phyloP scores from a whole-genome alignment of 306 rosid species.

The Pyrus communis region DNA sequence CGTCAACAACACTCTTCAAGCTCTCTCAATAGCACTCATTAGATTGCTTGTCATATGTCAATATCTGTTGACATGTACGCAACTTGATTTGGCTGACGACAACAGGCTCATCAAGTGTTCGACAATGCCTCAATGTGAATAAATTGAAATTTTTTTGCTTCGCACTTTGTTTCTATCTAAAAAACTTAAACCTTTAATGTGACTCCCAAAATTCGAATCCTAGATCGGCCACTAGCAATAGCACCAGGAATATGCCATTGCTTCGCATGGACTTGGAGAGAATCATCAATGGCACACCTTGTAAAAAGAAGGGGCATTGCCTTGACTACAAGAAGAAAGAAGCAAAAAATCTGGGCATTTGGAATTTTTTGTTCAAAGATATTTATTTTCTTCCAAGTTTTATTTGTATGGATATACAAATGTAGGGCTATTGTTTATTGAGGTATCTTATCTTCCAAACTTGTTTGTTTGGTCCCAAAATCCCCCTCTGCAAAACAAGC shows the following conservation, averaged over 20 bases:
- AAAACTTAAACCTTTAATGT: too few relatives aligned
- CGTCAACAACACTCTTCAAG: too few relatives aligned
- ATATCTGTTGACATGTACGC: too few relatives aligned
- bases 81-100: too few relatives aligned
- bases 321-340: constrained; percentile 13
- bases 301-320: constrained; percentile 2
- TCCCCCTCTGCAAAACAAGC: not conserved
- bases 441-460: constrained; percentile 33
- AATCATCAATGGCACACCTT: constrained; percentile 13
- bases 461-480: constrained; percentile 14
- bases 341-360: constrained; percentile 32
- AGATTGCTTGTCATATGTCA: too few relatives aligned
- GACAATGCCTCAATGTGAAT: too few relatives aligned
- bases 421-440: constrained; percentile 43
- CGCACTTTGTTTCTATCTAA: too few relatives aligned
- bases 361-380: constrained; percentile 40
- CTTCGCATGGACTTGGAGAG: constrained; percentile 8
- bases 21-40: too few relatives aligned
- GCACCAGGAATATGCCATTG: constrained; percentile 30
- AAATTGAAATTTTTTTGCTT: too few relatives aligned
- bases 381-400: constrained; percentile 11
- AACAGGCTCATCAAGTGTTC: too few relatives aligned
- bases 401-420: constrained; percentile 13
- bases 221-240: too few relatives aligned
- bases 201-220: too few relatives aligned